These are phyloP conservation scores for Serendipita sp. DNA, from an alignment of 768 basidiomycete species.

Conservation along the genomic window DNA sequence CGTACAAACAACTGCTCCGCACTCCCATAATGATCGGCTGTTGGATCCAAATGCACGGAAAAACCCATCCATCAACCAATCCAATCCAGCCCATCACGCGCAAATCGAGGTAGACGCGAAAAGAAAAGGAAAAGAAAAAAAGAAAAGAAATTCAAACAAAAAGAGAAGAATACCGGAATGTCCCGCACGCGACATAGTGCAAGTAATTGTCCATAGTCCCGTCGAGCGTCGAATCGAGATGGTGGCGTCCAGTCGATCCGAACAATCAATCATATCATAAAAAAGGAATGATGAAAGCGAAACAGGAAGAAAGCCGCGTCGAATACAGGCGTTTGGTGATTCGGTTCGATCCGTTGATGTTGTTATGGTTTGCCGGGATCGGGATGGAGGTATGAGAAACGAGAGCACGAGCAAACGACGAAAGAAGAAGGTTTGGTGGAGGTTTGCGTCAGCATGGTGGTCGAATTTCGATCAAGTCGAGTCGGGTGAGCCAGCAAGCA, in stretches of 20 bases:
- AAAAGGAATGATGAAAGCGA: no score
- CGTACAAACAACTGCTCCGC: slow-evolving; percentile 68
- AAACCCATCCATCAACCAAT: slow-evolving; percentile 6
- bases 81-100: slow-evolving; percentile 5
- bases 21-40: slow-evolving; percentile 74
- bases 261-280: no score
- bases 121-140: slow-evolving; percentile 3
- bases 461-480: no score
- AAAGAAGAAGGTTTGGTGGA: no score
- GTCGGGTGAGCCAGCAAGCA: no score
- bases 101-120: slow-evolving; percentile 4
- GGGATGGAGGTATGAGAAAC: no score
- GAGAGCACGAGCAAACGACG: no score
- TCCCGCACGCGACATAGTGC: not conserved
- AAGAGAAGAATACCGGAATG: not conserved
- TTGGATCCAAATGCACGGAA: slow-evolving; percentile 21
- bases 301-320: no score
- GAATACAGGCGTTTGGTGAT: no score
- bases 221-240: not conserved
- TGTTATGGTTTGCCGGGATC: no score
- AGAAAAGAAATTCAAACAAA: not conserved
- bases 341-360: no score
- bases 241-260: not conserved
- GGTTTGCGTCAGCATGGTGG: no score
- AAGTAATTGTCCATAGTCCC: not conserved